Percentiles rank a stretch among this genome's conserved stretches.
Conservation (phyloP, 305 asterid species). For the Petunia hybrid region DNA sequence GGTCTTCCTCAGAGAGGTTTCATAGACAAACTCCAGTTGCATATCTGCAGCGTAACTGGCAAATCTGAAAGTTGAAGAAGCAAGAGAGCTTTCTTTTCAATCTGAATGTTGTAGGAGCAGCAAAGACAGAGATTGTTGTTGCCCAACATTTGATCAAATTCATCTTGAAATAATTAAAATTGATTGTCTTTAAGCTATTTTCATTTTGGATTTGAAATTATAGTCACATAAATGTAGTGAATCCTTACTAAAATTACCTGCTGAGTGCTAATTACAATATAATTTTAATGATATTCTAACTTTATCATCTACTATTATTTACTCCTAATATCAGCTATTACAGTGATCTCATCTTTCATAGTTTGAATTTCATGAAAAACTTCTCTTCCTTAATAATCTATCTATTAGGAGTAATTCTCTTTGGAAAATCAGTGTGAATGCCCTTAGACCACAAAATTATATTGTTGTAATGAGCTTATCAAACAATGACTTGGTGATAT, state of each 20-base stretch:
- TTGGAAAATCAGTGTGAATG: background rate
- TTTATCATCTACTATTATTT: too few species aligned
- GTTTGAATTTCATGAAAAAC: background rate
- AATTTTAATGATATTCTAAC: background rate
- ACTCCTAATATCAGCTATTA: background rate
- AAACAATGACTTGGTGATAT: background rate
- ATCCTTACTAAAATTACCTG: background rate
- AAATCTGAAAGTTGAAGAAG: conserved; percentile 7
- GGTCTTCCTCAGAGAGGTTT: background rate
- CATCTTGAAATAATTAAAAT: background rate
- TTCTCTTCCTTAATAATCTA: too few species aligned
- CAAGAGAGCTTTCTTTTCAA: background rate
- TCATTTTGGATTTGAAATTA: background rate
- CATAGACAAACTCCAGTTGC: background rate
- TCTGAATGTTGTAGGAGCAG: background rate
- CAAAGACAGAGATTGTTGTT: background rate
- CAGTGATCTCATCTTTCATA: background rate
- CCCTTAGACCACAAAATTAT: background rate
- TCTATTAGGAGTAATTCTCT: too few species aligned
- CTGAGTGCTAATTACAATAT: background rate
- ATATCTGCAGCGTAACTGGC: background rate
- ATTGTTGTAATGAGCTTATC: background rate
- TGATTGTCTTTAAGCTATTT: background rate
- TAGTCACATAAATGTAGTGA: conserved; percentile 7
- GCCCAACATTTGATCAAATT: background rate